Conservation (phyloP, 2,329 filamentous ascomycete genomes). For the Dendrostoma leiphaemia region DNA sequence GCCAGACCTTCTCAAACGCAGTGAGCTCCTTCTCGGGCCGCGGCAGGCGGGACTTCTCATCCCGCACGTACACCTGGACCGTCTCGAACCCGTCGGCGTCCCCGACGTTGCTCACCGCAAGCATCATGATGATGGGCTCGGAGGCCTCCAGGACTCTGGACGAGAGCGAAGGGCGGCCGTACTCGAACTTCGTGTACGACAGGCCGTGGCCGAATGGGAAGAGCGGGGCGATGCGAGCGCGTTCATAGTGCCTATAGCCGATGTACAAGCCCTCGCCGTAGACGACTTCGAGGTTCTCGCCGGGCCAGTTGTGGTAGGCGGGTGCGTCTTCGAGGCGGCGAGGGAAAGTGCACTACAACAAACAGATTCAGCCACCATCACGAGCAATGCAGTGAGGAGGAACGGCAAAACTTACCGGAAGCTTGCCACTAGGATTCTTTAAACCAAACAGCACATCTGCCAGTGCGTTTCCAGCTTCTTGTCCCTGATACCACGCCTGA, state of each 20-base stretch:
- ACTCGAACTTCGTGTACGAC: constrained; percentile 69
- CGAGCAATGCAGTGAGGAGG: background rate
- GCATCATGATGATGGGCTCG: constrained; percentile 41
- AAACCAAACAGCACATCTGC: constrained; percentile 65
- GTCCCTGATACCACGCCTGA: constrained; percentile 70
- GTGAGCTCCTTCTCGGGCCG: constrained; percentile 70
- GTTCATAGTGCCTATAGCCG: constrained; percentile 72
- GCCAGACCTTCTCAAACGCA: constrained; percentile 63
- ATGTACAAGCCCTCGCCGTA: constrained; percentile 74
- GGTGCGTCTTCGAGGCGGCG: constrained; percentile 62
- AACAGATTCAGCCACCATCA: background rate
- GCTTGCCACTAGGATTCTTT: constrained; percentile 65
- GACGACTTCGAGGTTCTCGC: constrained; percentile 64
- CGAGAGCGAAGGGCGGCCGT: constrained; percentile 55
- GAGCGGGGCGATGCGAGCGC: constrained; percentile 53
- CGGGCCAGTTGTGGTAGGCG: constrained; percentile 70
- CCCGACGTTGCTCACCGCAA: constrained; percentile 56
- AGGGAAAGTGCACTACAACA: constrained; percentile 60
- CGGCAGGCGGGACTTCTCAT: constrained; percentile 59
- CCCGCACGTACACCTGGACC: constrained; percentile 67
- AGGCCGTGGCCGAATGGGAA: constrained; percentile 75
- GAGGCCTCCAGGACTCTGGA: constrained; percentile 36
- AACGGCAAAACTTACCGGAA: constrained; percentile 54
- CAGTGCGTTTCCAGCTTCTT: constrained; percentile 67
- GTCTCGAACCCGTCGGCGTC: constrained; percentile 57